Percentiles rank a stretch among this genome's conserved stretches.
These are phyloP conservation scores for Tolypocladium cylindrosporum DNA, from an alignment of 2,329 filamentous ascomycete genomes.

Conservation along the genomic window DNA sequence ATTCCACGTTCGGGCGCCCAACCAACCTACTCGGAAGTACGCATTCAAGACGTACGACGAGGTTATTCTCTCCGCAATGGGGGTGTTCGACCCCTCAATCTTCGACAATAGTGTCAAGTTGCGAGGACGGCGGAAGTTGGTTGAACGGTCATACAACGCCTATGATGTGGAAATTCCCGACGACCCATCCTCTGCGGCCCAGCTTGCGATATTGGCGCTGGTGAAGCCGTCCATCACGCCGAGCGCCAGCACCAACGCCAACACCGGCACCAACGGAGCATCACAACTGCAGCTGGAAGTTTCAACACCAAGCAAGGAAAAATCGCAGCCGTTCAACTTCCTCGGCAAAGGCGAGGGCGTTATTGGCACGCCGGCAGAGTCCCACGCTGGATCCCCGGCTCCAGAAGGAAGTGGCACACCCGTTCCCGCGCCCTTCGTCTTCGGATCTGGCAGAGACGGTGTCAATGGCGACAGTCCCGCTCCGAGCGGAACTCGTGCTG, in stretches of 20 bases:
- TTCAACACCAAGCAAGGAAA: constrained; percentile 53
- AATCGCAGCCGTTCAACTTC: constrained; percentile 57
- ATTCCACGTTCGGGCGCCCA: constrained; percentile 82
- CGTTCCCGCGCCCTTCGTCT: constrained; percentile 44
- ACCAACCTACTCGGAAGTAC: constrained; percentile 85
- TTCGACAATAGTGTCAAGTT: constrained; percentile 81
- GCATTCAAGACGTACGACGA: constrained; percentile 97
- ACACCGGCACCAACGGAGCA: constrained; percentile 26
- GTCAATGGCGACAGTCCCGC: constrained; percentile 41
- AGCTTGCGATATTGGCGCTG: constrained; percentile 54
- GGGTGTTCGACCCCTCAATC: constrained; percentile 80
- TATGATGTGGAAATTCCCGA: constrained; percentile 84
- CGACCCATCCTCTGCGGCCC: constrained; percentile 78
- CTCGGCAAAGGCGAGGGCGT: constrained; percentile 57
- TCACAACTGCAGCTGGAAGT: constrained; percentile 33
- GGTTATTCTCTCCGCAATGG: constrained; percentile 87
- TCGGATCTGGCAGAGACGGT: constrained; percentile 35
- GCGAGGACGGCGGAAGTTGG: constrained; percentile 64
- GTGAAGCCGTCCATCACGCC: constrained; percentile 49
- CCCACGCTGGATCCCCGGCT: constrained; percentile 76
- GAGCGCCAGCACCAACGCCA: constrained; percentile 6
- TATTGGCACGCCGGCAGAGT: constrained; percentile 72
- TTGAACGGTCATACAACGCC: constrained; percentile 82
- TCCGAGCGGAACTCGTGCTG: constrained; percentile 40
- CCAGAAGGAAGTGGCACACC: constrained; percentile 70